A percentile compares a stretch with the other conserved stretches of the same genome.
These are phyloP conservation scores for Stephanodiscus triporus DNA, from an alignment of 108 stramenopile genomes.

Conservation along the genomic window DNA sequence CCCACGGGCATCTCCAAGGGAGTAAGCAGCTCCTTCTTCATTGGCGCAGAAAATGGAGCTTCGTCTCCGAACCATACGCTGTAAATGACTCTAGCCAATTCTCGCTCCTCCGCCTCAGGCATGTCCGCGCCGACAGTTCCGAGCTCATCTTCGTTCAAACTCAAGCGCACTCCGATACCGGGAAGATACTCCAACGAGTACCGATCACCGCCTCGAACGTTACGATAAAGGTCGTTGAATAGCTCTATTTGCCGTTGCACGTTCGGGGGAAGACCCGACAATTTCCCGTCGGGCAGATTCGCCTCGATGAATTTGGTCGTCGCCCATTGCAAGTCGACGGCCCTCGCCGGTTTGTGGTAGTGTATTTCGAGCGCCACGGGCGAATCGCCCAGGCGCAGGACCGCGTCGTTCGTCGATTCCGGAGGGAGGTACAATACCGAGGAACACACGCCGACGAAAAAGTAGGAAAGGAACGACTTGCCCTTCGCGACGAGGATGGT, in stretches of 20 bases:
- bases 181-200: slow-evolving; percentile 32
- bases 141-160: slow-evolving; percentile 19
- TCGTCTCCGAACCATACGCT: slow-evolving; percentile 14
- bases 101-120: neutral
- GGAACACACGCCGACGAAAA: slow-evolving; percentile 35
- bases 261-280: neutral
- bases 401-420: slow-evolving; percentile 4
- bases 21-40: slow-evolving; percentile 14
- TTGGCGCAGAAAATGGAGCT: slow-evolving; percentile 8
- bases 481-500: slow-evolving; percentile 38
- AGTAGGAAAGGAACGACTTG: slow-evolving; percentile 36
- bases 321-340: slow-evolving; percentile 34
- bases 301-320: slow-evolving; percentile 27
- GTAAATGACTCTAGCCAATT: slow-evolving; percentile 7
- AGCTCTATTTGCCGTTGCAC: neutral
- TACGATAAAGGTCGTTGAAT: slow-evolving; percentile 36
- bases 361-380: slow-evolving; percentile 35
- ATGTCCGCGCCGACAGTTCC: slow-evolving; percentile 24
- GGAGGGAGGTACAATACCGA: slow-evolving; percentile 41
- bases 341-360: slow-evolving; percentile 42
- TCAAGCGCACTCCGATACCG: slow-evolving; percentile 15
- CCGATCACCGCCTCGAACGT: slow-evolving; percentile 31
- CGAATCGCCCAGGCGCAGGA: neutral
- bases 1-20: neutral
- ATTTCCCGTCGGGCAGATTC: slow-evolving; percentile 10